Conservation (phyloP, 495 filamentous ascomycete species). For the Lophiostoma macrostomum region DNA sequence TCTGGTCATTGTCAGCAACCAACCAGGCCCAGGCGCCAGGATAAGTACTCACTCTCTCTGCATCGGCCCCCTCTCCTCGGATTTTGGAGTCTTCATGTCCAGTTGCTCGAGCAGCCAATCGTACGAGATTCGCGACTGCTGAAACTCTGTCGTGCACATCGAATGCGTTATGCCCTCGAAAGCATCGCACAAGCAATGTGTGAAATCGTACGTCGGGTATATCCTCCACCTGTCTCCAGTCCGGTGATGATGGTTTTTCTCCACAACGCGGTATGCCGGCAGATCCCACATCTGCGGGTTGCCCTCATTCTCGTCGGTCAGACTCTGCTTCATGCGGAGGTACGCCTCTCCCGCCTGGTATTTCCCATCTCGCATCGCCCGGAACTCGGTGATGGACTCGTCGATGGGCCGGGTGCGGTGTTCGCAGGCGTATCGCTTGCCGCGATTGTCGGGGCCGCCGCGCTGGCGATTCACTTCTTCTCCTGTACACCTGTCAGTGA, state of each 20-base stretch:
- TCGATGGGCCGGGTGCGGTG: constrained; percentile 73
- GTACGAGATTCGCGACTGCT: constrained; percentile 71
- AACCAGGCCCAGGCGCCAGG: too few species aligned
- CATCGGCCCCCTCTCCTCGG: constrained; percentile 59
- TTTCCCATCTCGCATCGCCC: constrained; percentile 86
- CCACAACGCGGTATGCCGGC: constrained; percentile 73
- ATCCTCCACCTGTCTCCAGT: constrained; percentile 76
- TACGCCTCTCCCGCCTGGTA: constrained; percentile 86
- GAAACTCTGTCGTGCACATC: constrained; percentile 85
- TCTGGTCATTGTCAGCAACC: constrained; percentile 30
- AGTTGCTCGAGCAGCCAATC: constrained; percentile 81
- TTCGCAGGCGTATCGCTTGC: constrained; percentile 69
- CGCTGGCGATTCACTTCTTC: constrained; percentile 79
- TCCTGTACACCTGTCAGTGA: constrained; percentile 45
- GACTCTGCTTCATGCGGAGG: constrained; percentile 87
- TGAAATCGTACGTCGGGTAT: constrained; percentile 90
- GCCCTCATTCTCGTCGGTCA: constrained; percentile 43
- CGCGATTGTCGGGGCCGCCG: constrained; percentile 64
- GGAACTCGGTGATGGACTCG: constrained; percentile 76
- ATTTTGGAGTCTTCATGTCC: constrained; percentile 55
- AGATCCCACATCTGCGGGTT: constrained; percentile 66
- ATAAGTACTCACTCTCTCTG: constrained; percentile 62
- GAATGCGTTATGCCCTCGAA: constrained; percentile 87
- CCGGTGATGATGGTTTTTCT: constrained; percentile 63
- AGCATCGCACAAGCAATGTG: constrained; percentile 83